A percentile compares a stretch with the other conserved stretches of the same genome.
These are phyloP conservation scores for Dacryopinax primogenitus DNA, from an alignment of 768 basidiomycete species.

Conservation along the genomic window DNA sequence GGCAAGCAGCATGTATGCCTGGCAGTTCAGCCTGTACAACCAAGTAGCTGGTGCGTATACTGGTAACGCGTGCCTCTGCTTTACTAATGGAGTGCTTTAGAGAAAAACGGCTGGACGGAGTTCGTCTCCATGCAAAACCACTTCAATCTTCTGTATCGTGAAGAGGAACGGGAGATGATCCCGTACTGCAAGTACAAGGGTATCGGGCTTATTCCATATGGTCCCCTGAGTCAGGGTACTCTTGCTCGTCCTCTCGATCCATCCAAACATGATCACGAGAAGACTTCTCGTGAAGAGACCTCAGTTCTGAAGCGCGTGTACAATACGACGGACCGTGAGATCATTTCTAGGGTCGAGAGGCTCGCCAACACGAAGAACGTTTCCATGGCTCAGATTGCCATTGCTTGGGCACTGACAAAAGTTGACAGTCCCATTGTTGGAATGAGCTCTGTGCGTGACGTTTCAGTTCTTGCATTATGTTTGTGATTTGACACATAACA, in stretches of 20 bases:
- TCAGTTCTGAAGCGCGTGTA: not conserved
- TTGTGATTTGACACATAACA: not conserved
- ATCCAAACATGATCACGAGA: not conserved
- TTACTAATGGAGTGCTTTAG: slow-evolving; percentile 29
- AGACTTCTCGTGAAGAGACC: not conserved
- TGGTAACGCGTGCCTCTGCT: not conserved
- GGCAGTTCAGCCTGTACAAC: slow-evolving; percentile 18
- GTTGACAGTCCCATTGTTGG: not conserved
- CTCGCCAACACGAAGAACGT: slow-evolving; percentile 23
- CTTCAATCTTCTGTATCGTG: slow-evolving; percentile 18
- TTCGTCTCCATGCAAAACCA: slow-evolving; percentile 22
- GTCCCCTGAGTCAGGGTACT: slow-evolving; percentile 22
- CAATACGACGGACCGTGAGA: slow-evolving; percentile 17
- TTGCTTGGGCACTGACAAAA: slow-evolving; percentile 24
- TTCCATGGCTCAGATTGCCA: slow-evolving; percentile 26
- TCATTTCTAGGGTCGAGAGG: slow-evolving; percentile 21
- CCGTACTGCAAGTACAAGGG: slow-evolving; percentile 13
- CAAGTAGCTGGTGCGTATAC: slow-evolving; percentile 25
- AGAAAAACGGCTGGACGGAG: slow-evolving; percentile 13
- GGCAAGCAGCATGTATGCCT: slow-evolving; percentile 6
- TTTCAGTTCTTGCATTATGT: not conserved
- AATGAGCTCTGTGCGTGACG: not conserved
- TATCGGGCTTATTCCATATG: slow-evolving; percentile 10
- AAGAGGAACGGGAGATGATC: slow-evolving; percentile 21
- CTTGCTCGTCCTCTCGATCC: slow-evolving; percentile 29